Evolutionary conservation across 2,329 filamentous ascomycete species (phyloP), one percentile per base, ranked within the genome.

Genomic region (Aspergillus viridinutans): DNA sequence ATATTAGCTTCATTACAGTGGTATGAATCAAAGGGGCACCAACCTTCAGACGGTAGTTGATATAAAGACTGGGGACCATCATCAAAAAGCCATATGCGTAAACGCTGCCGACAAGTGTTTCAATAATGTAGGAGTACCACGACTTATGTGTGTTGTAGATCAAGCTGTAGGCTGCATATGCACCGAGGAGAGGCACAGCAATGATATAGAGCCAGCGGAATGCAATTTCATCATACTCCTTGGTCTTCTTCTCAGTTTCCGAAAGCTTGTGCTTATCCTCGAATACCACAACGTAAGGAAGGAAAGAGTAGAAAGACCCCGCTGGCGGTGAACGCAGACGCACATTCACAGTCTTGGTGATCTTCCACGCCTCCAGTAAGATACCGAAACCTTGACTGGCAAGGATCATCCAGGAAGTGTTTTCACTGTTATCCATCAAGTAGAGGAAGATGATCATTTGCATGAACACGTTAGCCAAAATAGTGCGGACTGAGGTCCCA

Each of bases 81-180:
- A 99, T 96, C 60, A 99, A 79, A 82, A 99, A 99, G 4, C 94
- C 94, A 72, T 99, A 99, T 0, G 94, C 92, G 74, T 99, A 99
- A 52, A 99, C 94, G 47, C 89, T 93, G 10, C 92, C 94, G 23
- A 99, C 94, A 9, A 99, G 86, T 0, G 93, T 97, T 25, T 94
- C 86, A 72, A 99, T 96, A 74, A 95, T 83, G 80, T 92, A 99
- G 47, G 89, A 94, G 79, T 97, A 97, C 94, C 94, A 97, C 50
- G 90, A 94, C 81, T 97, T 97, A 81, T 99, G 94, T 12, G 84
- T 87, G 52, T 97, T 92, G 78, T 99, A 99, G 60, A 94, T 74
- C 54, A 99, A 81, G 29, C 90, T 95, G 83, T 99, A 99, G 59
- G 82, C 82, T 14, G 93, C 94, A 74, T 99, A 99, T 8, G 90